phyloP scores from a whole-genome alignment of 1,139 yeast species.

The Pichia sp. region DNA sequence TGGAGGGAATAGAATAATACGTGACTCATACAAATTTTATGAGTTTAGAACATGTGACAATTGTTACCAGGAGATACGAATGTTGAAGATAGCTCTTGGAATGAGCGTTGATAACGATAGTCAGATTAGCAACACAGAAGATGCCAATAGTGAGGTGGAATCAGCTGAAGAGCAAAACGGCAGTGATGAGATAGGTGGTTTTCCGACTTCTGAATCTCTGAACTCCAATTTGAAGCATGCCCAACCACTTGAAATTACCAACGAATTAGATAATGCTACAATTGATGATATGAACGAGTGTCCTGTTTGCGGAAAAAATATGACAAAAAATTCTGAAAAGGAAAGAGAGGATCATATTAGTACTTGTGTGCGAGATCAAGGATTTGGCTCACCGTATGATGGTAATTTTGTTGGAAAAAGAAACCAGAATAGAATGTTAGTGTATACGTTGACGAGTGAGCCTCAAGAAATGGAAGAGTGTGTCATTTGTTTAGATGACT shows the following conservation, averaged over 20 bases:
- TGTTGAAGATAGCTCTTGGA: slow-evolving; percentile 44
- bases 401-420: slow-evolving; percentile 23
- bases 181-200: neutral
- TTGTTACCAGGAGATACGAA: slow-evolving; percentile 56
- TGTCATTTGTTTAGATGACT: slow-evolving; percentile 86
- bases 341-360: slow-evolving; percentile 63
- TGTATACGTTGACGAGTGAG: slow-evolving; percentile 37
- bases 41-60: slow-evolving; percentile 57
- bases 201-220: neutral
- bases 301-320: slow-evolving; percentile 48
- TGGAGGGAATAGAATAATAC: slow-evolving; percentile 23
- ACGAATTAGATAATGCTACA: slow-evolving; percentile 13
- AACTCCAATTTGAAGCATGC: slow-evolving; percentile 6
- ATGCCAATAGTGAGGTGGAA: neutral
- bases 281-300: slow-evolving; percentile 36
- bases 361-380: slow-evolving; percentile 58
- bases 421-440: slow-evolving; percentile 71
- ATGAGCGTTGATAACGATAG: neutral
- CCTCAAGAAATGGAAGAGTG: slow-evolving; percentile 56
- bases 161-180: neutral
- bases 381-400: slow-evolving; percentile 50
- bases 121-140: slow-evolving; percentile 6
- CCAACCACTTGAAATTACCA: slow-evolving; percentile 12
- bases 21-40: slow-evolving; percentile 29
- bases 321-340: slow-evolving; percentile 31